Evolutionary conservation across 1,284 basidiomycete genomes (phyloP).

Genomic region (Cerrena zonata): DNA sequence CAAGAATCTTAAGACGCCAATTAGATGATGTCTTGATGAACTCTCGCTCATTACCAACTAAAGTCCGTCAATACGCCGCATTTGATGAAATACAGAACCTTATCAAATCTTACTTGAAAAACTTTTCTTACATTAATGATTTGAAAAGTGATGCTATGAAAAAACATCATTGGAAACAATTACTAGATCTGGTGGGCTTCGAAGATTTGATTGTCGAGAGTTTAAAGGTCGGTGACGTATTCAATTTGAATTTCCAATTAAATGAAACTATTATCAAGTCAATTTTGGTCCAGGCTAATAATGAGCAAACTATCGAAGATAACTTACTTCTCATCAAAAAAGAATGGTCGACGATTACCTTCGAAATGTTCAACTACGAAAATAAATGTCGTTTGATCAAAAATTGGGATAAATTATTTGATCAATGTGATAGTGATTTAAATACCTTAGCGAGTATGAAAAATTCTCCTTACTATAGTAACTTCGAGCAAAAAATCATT

Average conservation of each 20-base stretch:
- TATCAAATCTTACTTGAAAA: conserved; percentile 81
- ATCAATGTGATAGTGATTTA: conserved; percentile 91
- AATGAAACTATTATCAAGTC: conserved; percentile 91
- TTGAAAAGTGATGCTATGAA: conserved; percentile 96
- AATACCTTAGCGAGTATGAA: conserved; percentile 97
- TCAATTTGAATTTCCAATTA: conserved; percentile 91
- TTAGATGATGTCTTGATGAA: conserved; percentile 84
- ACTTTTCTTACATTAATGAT: conserved; percentile 84
- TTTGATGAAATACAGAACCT: conserved; percentile 97
- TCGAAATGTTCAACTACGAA: conserved; percentile 97
- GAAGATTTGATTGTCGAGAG: conserved; percentile 71
- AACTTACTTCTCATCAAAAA: conserved; percentile 95
- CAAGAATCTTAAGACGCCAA: conserved; percentile 90
- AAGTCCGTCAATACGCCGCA: conserved; percentile 98
- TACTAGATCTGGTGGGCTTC: conserved; percentile 85
- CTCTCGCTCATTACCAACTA: conserved; percentile 96
- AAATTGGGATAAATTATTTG: conserved; percentile 97
- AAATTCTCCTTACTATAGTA: conserved; percentile 93
- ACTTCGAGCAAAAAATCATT: conserved; percentile 89
- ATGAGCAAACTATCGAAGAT: conserved; percentile 88
- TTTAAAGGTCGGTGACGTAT: conserved; percentile 94
- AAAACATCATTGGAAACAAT: conserved; percentile 96
- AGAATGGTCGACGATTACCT: conserved; percentile 91
- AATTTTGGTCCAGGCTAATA: conserved; percentile 92
- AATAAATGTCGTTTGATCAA: conserved; percentile 96